These are phyloP conservation scores for Paspalum notatum DNA, from an alignment of 176 grass and related monocot genomes.

Conservation along the genomic window DNA sequence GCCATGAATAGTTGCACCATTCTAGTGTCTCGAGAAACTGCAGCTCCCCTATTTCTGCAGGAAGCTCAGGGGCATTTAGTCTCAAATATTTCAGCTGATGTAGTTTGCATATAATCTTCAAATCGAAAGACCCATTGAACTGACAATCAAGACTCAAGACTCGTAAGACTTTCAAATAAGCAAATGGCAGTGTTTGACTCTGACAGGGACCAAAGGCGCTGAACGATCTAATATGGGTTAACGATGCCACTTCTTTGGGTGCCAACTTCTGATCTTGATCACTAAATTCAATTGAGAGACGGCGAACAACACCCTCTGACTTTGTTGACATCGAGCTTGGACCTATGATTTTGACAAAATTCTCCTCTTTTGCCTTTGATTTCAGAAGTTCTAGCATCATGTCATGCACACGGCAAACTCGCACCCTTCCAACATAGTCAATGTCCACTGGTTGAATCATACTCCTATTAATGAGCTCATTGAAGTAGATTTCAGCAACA, in stretches of 20 bases:
- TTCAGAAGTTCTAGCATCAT: not conserved
- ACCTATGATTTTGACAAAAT: not conserved
- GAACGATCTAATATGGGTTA: not conserved
- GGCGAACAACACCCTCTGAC: not conserved
- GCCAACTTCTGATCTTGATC: not conserved
- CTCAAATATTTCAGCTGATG: slow-evolving; percentile 12
- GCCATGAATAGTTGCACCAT: not conserved
- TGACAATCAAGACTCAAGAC: not conserved
- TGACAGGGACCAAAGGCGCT: not conserved
- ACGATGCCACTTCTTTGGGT: not conserved
- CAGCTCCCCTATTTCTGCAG: not conserved
- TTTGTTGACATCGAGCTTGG: not conserved
- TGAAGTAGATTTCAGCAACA: slow-evolving; percentile 24
- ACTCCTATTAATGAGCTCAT: not conserved
- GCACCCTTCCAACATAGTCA: not conserved
- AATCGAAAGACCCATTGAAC: not conserved
- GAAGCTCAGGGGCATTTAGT: not conserved
- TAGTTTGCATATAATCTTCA: not conserved
- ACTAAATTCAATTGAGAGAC: not conserved
- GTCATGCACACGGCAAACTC: not conserved
- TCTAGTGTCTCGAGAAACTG: not conserved
- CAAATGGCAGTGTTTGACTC: not conserved
- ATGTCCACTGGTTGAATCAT: not conserved
- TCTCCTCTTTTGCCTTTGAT: slow-evolving; percentile 13
- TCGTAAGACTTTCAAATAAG: not conserved